Evolutionary conservation across 495 filamentous ascomycete genomes (phyloP).

Genomic region (Penicillium samsonianum): DNA sequence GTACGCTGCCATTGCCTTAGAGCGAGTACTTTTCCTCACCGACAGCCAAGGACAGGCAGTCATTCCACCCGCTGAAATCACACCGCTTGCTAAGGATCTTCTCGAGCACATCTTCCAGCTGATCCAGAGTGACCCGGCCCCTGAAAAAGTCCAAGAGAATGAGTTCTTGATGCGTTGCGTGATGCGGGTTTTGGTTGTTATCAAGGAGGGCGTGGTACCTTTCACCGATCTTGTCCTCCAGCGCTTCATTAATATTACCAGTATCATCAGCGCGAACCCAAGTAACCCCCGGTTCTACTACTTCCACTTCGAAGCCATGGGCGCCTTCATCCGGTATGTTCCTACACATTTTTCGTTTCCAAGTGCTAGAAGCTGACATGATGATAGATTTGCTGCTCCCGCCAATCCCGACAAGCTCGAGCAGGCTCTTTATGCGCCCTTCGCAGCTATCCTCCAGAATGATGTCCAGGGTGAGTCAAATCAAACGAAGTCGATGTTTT

Average conservation of each 20-base stretch:
- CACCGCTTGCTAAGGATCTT: conserved; percentile 78
- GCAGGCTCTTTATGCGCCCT: conserved; percentile 71
- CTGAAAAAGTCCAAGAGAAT: conserved; percentile 96
- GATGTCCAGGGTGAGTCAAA: conserved; percentile 69
- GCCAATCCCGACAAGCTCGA: conserved; percentile 73
- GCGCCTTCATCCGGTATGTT: conserved; percentile 80
- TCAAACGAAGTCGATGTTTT: neutral
- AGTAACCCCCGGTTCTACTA: conserved; percentile 98
- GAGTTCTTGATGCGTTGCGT: conserved; percentile 98
- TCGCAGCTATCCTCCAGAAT: conserved; percentile 70
- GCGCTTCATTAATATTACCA: conserved; percentile 82
- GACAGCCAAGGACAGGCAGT: conserved; percentile 71
- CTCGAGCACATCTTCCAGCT: conserved; percentile 90
- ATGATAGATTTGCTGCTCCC: conserved; percentile 63
- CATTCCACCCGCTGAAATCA: conserved; percentile 70
- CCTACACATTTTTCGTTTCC: no score
- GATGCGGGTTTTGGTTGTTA: conserved; percentile 93
- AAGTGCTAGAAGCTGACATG: conserved; percentile 6
- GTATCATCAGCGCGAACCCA: conserved; percentile 86
- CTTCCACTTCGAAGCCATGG: conserved; percentile 93
- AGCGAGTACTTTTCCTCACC: conserved; percentile 81
- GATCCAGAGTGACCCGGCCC: conserved; percentile 74
- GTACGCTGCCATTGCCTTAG: conserved; percentile 92
- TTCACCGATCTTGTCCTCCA: conserved; percentile 70
- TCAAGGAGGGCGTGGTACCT: conserved; percentile 73